Evolutionary conservation across 148 eudicot species (phyloP), one percentile per base, ranked within the genome.

Genomic region (Heliamphora exappendiculata): DNA sequence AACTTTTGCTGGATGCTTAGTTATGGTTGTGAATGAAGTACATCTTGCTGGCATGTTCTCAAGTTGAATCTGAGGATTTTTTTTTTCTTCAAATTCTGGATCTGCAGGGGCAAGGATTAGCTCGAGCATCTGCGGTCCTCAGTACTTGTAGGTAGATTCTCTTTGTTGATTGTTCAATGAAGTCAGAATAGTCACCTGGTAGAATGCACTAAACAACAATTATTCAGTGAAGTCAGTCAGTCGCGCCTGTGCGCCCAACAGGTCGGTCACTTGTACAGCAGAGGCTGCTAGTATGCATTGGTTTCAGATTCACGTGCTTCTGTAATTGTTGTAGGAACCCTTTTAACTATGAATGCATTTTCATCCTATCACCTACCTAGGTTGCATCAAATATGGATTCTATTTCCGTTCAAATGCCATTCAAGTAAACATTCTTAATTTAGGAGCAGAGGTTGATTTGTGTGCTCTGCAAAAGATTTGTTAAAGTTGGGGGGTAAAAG

Each of bases 191-290:
- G 62, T 57, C 31, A 29, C 62, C 12, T 2, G 58, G 5, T 4
- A 31, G 9, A 57, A 22, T 53, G 24, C 58, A 53, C 20, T 3
- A 24, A 53, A 24, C 58, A 53, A 17, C 62, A 57, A n/a, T 26
- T 57, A 57, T 57, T 57, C 24, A n/a, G n/a, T n/a, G n/a, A n/a
- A n/a, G n/a, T 57, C 58, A 19, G 73, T 70, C 58, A 22, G 31
- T 36, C 17, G 13, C 19, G 54, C 54, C 24, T 45, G 54, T 9
- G 7, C 7, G 3, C 42, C 42, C 53, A 49, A 8, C 17, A 49
- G 5, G 53, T 7, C 7, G 42, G 7, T 39, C 53, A 49, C 12
- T 22, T 42, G 37, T 45, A 45, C 7, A 7, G 22, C 51, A 6
- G 54, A 69, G 55, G 37, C 33, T 17, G 55, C 7, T 16, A 26